phyloP scores from a whole-genome alignment of 352 stramenopile genomes.

The Phytophthora sojae region DNA sequence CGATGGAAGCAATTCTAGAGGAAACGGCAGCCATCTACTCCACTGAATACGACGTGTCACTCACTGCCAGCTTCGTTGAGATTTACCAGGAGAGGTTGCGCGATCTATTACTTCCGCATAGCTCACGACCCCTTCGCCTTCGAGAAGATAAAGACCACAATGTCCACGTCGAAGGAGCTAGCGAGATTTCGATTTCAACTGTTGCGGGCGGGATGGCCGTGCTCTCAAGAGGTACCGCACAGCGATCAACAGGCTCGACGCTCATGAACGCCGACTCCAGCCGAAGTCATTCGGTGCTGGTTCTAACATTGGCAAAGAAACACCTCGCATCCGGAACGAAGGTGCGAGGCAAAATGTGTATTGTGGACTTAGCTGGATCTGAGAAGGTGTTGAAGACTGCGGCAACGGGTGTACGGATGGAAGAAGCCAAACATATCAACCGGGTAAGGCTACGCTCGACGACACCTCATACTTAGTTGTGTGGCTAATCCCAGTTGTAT shows the following conservation, averaged over 20 bases:
- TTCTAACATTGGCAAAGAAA: slow-evolving; percentile 52
- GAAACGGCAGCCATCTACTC: slow-evolving; percentile 24
- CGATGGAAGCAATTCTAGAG: slow-evolving; percentile 46
- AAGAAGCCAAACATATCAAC: slow-evolving; percentile 85
- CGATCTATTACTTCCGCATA: slow-evolving; percentile 58
- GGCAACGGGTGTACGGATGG: slow-evolving; percentile 57
- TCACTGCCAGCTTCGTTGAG: slow-evolving; percentile 69
- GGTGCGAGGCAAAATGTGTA: slow-evolving; percentile 44
- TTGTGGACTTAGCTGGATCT: slow-evolving; percentile 79
- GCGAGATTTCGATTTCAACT: slow-evolving; percentile 50
- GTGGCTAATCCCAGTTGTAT: neutral
- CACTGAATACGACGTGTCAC: slow-evolving; percentile 34
- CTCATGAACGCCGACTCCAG: slow-evolving; percentile 71
- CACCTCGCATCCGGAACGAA: slow-evolving; percentile 17
- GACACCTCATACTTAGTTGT: too few relatives aligned
- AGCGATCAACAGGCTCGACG: slow-evolving; percentile 55
- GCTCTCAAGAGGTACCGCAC: slow-evolving; percentile 44
- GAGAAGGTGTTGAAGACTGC: slow-evolving; percentile 68
- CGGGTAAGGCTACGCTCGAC: slow-evolving; percentile 32
- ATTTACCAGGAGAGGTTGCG: slow-evolving; percentile 77
- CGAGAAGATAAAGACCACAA: slow-evolving; percentile 49
- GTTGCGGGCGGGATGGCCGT: slow-evolving; percentile 40
- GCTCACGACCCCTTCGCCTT: slow-evolving; percentile 42
- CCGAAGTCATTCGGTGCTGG: slow-evolving; percentile 79
- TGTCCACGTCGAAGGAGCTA: slow-evolving; percentile 62